Evolutionary conservation across 202 grass and related monocot species (phyloP).

Genomic region (Hordeum pubiflorum): DNA sequence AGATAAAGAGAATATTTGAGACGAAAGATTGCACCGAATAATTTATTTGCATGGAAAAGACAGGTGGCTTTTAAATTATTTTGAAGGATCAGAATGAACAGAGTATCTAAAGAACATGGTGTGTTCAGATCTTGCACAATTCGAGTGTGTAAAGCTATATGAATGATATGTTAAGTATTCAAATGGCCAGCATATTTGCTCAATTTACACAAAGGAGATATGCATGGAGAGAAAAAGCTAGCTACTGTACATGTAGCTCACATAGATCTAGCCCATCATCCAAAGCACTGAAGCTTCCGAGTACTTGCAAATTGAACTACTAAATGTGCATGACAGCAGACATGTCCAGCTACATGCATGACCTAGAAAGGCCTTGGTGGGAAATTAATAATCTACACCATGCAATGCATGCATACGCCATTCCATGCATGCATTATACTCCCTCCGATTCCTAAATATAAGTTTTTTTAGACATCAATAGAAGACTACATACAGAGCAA

Average conservation of each 20-base stretch:
- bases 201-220: constrained; percentile 5
- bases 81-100: constrained; percentile 1
- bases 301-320: constrained; percentile 15
- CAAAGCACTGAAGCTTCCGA: constrained; percentile 21
- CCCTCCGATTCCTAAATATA: no score
- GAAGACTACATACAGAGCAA: no score
- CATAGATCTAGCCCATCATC: constrained; percentile 7
- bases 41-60: constrained; percentile 16
- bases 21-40: constrained; percentile 8
- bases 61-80: constrained; percentile 10
- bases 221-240: neutral
- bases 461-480: no score
- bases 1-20: constrained; percentile 28
- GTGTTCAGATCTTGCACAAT: constrained; percentile 36
- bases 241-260: neutral
- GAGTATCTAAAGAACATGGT: constrained; percentile 19
- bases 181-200: constrained; percentile 20
- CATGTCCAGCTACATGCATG: constrained; percentile 20
- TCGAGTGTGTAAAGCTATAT: constrained; percentile 1
- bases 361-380: constrained; percentile 13
- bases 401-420: constrained; percentile 15
- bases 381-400: constrained; percentile 15
- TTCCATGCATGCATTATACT: neutral
- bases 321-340: neutral
- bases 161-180: neutral